Percentiles rank a stretch among this genome's conserved stretches.
These are phyloP conservation scores for Carex cristatella DNA, from an alignment of 176 grass and related monocot genomes.

Conservation along the genomic window DNA sequence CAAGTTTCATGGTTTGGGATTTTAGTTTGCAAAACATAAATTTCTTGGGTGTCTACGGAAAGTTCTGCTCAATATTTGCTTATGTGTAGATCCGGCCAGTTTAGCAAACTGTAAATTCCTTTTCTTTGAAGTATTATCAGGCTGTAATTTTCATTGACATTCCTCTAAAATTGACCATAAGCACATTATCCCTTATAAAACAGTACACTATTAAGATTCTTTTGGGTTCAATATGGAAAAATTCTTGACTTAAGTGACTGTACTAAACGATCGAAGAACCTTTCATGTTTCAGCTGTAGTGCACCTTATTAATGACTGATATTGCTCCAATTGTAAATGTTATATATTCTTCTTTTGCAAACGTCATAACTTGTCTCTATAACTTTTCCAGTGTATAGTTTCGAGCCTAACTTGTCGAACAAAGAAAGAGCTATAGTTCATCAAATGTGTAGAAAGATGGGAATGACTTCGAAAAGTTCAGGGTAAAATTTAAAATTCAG, in stretches of 20 bases:
- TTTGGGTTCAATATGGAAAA: not conserved
- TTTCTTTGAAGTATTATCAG: not conserved
- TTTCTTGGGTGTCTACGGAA: not conserved
- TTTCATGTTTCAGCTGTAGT: not conserved
- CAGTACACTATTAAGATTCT: not conserved
- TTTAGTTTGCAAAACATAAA: not conserved
- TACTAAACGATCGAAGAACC: not conserved
- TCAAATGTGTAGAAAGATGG: conserved; percentile 67
- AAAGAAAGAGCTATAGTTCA: conserved; percentile 64
- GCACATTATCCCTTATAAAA: not conserved
- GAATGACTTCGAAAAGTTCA: conserved; percentile 76
- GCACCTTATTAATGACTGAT: not conserved
- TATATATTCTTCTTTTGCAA: conserved; percentile 16
- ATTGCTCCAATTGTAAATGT: not conserved
- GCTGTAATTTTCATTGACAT: not conserved
- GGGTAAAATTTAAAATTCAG: conserved; percentile 56
- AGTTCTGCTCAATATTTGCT: not conserved
- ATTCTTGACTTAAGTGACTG: not conserved
- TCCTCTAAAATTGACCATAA: not conserved
- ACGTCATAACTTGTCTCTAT: conserved; percentile 5
- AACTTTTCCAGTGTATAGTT: conserved; percentile 54
- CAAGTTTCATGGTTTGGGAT: not conserved
- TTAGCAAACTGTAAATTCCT: not conserved
- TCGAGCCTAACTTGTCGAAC: conserved; percentile 59
- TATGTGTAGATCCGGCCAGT: not conserved